Evolutionary conservation across 371 early-diverging fungal genomes (phyloP), one percentile per base, ranked within the genome.

Genomic region (Mortierella sp.): DNA sequence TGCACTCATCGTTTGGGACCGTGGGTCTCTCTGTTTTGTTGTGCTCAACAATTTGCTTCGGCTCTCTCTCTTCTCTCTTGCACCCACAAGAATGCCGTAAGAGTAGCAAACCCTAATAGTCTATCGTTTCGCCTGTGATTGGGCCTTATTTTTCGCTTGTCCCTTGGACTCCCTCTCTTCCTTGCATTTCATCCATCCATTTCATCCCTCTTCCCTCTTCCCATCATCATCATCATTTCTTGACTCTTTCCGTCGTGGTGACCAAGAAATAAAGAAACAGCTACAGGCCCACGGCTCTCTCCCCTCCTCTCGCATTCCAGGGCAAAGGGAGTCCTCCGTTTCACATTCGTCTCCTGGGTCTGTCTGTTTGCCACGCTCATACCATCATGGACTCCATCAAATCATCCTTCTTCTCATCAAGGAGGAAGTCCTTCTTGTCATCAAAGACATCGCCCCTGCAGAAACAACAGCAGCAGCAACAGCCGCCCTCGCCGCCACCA

Each of bases 321-420:
- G n/a, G 19, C 44, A 44, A 4, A 9, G 9, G 44, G 21, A 19
- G 44, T 21, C 8, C 9, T 17, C 17, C 19, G 23, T 56, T 47
- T 42, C 28, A 14, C 50, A 41, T 37, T 14, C 24, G 9, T 2
- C 31, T 23, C 32, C 39, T 41, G 21, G 5, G 21, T 21, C 26
- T 31, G 26, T 31, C 39, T 24, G 30, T 54, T 42, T 21, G 31
- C 30, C 32, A 8, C 49, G 50, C 26, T 47, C 46, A 1, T 54
- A 31, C 6, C 44, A 23, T 34, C 23, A 56, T 64, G 72, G 68
- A 68, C 34, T 60, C 68, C 47, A 21, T 68, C 60, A 50, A 46
- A 53, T 64, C 64, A 1, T 71, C 72, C 44, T 71, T 64, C 52
- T 71, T 71, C 48, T 63, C 67, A 4, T 48, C 72, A 7, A 43